Evolutionary conservation across 2,329 filamentous ascomycete species (phyloP), one percentile per base, ranked within the genome.

Genomic region (Penicillium verrucosum): DNA sequence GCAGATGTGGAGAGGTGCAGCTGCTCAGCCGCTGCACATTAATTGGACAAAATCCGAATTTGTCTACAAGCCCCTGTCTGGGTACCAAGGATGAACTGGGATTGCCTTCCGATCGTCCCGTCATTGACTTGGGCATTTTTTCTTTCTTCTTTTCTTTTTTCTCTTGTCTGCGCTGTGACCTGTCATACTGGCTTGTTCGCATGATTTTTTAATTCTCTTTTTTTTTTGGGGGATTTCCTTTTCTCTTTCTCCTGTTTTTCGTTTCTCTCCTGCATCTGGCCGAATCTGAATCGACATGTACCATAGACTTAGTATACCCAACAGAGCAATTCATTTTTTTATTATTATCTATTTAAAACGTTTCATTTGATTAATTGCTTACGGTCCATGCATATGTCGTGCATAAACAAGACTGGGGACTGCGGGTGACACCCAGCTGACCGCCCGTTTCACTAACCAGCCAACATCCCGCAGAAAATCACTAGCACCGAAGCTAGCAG

Each of bases 241-340:
- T 51, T 57, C 45, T 40, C 40, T 36, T 54, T 52, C 56, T 30
- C 4, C 4, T 30, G 54, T 56, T 60, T 48, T 60, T 51, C 44
- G 57, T 63, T 54, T 44, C 37, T 18, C 30, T 57, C 51, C 57
- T 59, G 60, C 55, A 62, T 62, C 54, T 59, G 59, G 57, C 59
- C 60, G 59, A 61, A 63, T 65, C 50, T 63, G 61, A 69, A 69
- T 66, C 67, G 64, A 68, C 65, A 65, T 73, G 69, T 73, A 71
- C 60, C 66, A 71, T 73, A 73, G 70, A 73, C 66, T 67, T 71
- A 71, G 70, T 72, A 73, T 73, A 73, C 70, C 70, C 70, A 68
- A 64, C 65, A 64, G 62, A 68, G 66, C 65, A 65, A 60, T 57
- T 54, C 54, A 37, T 51, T 38, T 52, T 52, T 62, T 57, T 12